Base-by-base conservation (phyloP, 192 early-diverging fungal genomes). In the Podila clonocystis region DNA sequence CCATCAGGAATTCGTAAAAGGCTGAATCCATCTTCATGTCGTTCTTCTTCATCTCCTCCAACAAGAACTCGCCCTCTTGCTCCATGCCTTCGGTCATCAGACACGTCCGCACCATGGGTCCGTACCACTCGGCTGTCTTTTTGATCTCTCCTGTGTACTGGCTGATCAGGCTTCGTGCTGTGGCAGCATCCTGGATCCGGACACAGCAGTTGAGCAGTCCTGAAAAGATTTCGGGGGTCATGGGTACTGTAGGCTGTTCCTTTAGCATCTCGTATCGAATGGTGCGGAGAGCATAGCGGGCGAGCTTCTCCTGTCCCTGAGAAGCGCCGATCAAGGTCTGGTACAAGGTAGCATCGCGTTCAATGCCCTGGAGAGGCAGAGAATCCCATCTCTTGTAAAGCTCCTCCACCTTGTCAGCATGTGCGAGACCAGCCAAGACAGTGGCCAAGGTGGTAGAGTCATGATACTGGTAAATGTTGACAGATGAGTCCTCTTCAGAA, bases 1-100 rank as follows among this genome's bases (percentile, higher is more conserved):
- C 66, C 77, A 80, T 80, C 77, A 80, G 60, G 48, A 80, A 80
- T 62, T 80, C 77, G 62, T 63, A 50, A 50, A 79, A 79, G 3
- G 59, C 65, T 0, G 45, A 52, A n/a, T 24, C 31, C 62, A 38
- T 49, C 29, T 41, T 50, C 77, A 80, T 80, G 11, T 58, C 57
- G 7, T 50, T 33, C 3, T 41, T 58, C 26, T 45, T 68, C 77
- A 80, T 80, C 62, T 72, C 70, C 41, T 80, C 70, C 66, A 80
- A 28, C 49, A 80, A 61, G 34, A 64, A 64, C 30, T 6, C 52
- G 0, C 77, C 77, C 19, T 80, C 77, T 24, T 72, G 50, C 67
- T 80, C 77, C 71, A 80, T 59, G 2, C 67, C 77, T 4, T 72
- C 64, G 1, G 73, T 33, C 70, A 68, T 64, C 8, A 80, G 67